Percentiles rank a stretch among this genome's conserved stretches.
Conservation (phyloP, 257 asterid species). For the Solanum peruvianum region DNA sequence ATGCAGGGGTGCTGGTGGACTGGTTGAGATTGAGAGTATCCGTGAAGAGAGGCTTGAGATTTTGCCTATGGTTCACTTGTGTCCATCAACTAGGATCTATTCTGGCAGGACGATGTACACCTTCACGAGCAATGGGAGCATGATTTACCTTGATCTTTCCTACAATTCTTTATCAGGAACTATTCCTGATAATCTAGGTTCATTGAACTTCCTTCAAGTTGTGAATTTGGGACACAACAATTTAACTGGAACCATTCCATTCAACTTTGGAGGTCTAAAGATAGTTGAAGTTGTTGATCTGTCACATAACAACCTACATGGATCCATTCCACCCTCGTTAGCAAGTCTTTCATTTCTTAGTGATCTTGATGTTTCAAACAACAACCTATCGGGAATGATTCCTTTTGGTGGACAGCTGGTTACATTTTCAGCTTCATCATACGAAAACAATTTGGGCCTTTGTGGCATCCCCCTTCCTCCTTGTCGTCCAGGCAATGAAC, state of each 20-base stretch:
- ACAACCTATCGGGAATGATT: slow-evolving; percentile 53
- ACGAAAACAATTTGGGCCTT: slow-evolving; percentile 69
- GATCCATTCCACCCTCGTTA: slow-evolving; percentile 63
- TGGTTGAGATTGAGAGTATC: slow-evolving; percentile 80
- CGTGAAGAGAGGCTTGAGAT: slow-evolving; percentile 44
- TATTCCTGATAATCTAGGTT: slow-evolving; percentile 59
- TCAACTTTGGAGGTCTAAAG: slow-evolving; percentile 59
- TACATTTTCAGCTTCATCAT: slow-evolving; percentile 69
- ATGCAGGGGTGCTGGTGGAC: slow-evolving; percentile 88
- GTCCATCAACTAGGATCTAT: slow-evolving; percentile 71
- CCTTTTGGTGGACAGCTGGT: slow-evolving; percentile 81
- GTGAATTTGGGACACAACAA: slow-evolving; percentile 75
- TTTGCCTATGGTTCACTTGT: slow-evolving; percentile 71
- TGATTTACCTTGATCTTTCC: slow-evolving; percentile 83
- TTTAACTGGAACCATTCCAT: slow-evolving; percentile 60
- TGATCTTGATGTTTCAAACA: slow-evolving; percentile 89
- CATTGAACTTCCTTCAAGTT: slow-evolving; percentile 63
- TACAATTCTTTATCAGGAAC: slow-evolving; percentile 59
- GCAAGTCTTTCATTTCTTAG: slow-evolving; percentile 71
- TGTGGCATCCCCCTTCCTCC: slow-evolving; percentile 80
- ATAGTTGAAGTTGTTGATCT: slow-evolving; percentile 72
- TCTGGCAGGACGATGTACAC: slow-evolving; percentile 67
- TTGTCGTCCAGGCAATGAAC: slow-evolving; percentile 29
- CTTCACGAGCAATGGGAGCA: slow-evolving; percentile 62
- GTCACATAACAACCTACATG: slow-evolving; percentile 63